Conservation (phyloP, 345 rosid genomes). For the Corymbia maculata region DNA sequence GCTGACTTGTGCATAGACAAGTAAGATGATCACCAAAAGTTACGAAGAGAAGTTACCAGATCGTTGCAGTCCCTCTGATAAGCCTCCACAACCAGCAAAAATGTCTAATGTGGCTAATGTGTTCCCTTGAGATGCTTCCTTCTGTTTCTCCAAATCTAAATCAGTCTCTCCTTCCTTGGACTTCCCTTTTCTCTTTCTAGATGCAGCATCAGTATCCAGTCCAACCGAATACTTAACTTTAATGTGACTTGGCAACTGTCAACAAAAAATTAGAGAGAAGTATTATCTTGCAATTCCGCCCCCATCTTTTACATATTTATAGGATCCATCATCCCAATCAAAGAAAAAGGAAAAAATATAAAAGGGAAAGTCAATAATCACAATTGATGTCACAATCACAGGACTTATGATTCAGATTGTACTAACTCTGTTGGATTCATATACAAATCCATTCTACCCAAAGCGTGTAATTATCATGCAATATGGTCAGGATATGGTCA, state of each 20-base stretch:
- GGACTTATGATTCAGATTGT: not conserved
- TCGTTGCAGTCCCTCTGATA: constrained; percentile 56
- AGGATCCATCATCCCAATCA: not conserved
- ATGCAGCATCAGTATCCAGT: constrained; percentile 27
- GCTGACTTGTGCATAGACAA: not conserved
- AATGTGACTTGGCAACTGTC: constrained; percentile 49
- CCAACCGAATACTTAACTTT: constrained; percentile 39
- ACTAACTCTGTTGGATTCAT: not conserved
- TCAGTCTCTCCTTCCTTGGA: constrained; percentile 41
- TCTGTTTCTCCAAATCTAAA: constrained; percentile 17
- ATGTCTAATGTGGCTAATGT: constrained; percentile 61
- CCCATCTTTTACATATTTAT: not conserved
- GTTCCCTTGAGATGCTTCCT: constrained; percentile 16
- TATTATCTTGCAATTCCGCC: not conserved
- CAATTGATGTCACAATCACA: not conserved
- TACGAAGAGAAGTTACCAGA: constrained; percentile 32
- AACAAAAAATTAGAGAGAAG: constrained; percentile 1
- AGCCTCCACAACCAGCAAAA: constrained; percentile 87
- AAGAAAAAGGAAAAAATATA: not conserved
- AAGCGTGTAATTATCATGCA: not conserved
- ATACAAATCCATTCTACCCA: not conserved
- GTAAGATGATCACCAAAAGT: not conserved
- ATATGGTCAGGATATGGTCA: not conserved
- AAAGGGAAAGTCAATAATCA: not conserved
- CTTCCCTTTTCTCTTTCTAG: constrained; percentile 76